Evolutionary conservation across 2,329 filamentous ascomycete genomes (phyloP), one percentile per base, ranked within the genome.

Genomic region (Chaetothyriales sp.): DNA sequence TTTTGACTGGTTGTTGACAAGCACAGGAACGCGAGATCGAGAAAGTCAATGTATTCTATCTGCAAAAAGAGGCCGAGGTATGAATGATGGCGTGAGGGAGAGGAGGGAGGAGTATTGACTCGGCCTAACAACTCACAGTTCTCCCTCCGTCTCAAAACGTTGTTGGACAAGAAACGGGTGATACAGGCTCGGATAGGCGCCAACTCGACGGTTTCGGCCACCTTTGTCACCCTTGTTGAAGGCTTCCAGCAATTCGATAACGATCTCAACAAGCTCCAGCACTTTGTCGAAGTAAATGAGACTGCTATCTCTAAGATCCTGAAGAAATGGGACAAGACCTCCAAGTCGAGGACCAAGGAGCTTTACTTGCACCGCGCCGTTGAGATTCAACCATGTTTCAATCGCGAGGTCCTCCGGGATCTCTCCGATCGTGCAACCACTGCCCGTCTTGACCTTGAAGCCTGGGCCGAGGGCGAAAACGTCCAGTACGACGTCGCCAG

Each of bases 291-390:
- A 67, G 86, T 96, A 64, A 98, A 98, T 65, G 90, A 92, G 62
- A 95, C 87, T 1, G 92, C 89, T 15, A 95, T 96, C 66, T 95
- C 90, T 25, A 98, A 98, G 68, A 98, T 98, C 53, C 72, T 98
- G 57, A 98, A 98, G 71, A 98, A 98, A 78, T 98, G 92, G 92
- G 92, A 98, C 70, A 98, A 98, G 77, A 95, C 89, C 1, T 95
- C 90, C 59, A 98, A 96, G 76, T 96, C 90, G 48, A 90, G 90
- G 67, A 95, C 92, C 53, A 98, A 98, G 68, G 92, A 96, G 70
- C 78, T 96, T 43, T 98, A 96, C 65, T 80, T 98, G 36, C 93
- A 93, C 8, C 79, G 92, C 53, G 92, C 92, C 7, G 90, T 98
- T 55, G 92, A 98, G 67, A 89, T 96, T 6, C 92, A 96, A 63